A percentile compares a stretch with the other conserved stretches of the same genome.
Evolutionary conservation across 1,284 basidiomycete species (phyloP).

Genomic region (Fomitopsis palustris): DNA sequence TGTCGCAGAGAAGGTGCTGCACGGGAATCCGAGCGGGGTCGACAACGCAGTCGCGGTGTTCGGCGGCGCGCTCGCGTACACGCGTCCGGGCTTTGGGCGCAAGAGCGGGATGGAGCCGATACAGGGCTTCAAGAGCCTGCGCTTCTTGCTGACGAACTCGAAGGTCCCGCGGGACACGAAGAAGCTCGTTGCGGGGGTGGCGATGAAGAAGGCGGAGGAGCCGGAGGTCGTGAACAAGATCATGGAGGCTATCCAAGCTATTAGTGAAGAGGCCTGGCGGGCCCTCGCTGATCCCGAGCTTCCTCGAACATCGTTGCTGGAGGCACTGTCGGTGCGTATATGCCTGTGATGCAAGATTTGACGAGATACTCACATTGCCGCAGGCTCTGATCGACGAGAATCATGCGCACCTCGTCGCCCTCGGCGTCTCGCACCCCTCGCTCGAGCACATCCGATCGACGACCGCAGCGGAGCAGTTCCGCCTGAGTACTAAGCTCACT

Average conservation of each 20-base stretch:
- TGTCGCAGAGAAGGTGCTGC: constrained; percentile 92
- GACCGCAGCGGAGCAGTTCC: constrained; percentile 62
- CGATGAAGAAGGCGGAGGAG: constrained; percentile 69
- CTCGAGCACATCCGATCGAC: constrained; percentile 81
- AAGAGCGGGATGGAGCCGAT: constrained; percentile 83
- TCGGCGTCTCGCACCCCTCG: constrained; percentile 93
- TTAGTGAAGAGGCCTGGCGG: constrained; percentile 77
- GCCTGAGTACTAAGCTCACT: constrained; percentile 92
- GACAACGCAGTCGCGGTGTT: constrained; percentile 95
- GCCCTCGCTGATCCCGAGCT: constrained; percentile 75
- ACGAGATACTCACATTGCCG: constrained; percentile 7
- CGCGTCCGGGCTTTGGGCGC: constrained; percentile 74
- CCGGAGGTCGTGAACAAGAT: constrained; percentile 76
- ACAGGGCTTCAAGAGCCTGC: constrained; percentile 73
- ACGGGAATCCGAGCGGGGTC: constrained; percentile 97
- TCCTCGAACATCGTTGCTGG: constrained; percentile 57
- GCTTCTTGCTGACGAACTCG: constrained; percentile 92
- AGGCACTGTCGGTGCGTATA: constrained; percentile 52
- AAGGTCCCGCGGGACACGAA: constrained; percentile 93
- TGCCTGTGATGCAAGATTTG: constrained; percentile 12
- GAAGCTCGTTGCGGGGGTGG: constrained; percentile 88
- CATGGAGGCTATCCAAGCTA: constrained; percentile 74
- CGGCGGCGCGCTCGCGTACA: constrained; percentile 93
- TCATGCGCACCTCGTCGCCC: constrained; percentile 78
- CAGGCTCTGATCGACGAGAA: constrained; percentile 86